Percentiles rank a stretch among this genome's conserved stretches.
phyloP scores from a whole-genome alignment of 1,284 basidiomycete species.

The Sanghuangporus sanghuang region DNA sequence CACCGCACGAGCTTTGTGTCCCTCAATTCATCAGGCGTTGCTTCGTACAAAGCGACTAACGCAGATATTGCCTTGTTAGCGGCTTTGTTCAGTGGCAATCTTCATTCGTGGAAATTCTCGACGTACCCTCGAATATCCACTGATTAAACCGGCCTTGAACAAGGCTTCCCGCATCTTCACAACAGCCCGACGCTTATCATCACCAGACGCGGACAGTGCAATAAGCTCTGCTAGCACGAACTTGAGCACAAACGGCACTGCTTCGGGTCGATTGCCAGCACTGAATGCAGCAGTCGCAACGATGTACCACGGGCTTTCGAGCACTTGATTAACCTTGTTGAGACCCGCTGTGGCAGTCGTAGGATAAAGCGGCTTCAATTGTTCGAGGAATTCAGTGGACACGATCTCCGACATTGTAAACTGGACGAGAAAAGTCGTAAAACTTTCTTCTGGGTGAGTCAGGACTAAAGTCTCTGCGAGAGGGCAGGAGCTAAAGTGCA shows the following conservation, averaged over 20 bases:
- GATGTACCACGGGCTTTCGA: conserved; percentile 51
- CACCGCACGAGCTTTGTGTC: conserved; percentile 36
- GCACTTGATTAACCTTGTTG: not conserved
- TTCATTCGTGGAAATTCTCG: not conserved
- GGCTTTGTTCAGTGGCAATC: not conserved
- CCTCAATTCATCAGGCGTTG: conserved; percentile 35
- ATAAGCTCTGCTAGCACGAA: conserved; percentile 40
- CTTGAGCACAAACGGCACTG: conserved; percentile 45
- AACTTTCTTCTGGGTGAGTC: not conserved
- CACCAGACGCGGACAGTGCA: conserved; percentile 23
- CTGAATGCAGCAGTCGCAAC: conserved; percentile 50
- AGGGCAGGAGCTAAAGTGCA: too few species aligned
- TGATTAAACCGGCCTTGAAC: conserved; percentile 51
- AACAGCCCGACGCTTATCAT: conserved; percentile 36
- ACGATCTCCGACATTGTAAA: too few species aligned
- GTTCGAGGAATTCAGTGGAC: conserved; percentile 18
- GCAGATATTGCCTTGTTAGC: conserved; percentile 40
- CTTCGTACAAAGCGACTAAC: conserved; percentile 35
- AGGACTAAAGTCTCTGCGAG: not conserved
- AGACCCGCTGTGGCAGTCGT: not conserved
- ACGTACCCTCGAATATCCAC: conserved; percentile 46
- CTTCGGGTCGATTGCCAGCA: conserved; percentile 50
- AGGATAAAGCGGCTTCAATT: conserved; percentile 25
- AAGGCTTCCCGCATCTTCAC: conserved; percentile 49
- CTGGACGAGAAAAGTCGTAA: not conserved